phyloP scores from a whole-genome alignment of 371 early-diverging fungal genomes.

The Mortierella sp. region DNA sequence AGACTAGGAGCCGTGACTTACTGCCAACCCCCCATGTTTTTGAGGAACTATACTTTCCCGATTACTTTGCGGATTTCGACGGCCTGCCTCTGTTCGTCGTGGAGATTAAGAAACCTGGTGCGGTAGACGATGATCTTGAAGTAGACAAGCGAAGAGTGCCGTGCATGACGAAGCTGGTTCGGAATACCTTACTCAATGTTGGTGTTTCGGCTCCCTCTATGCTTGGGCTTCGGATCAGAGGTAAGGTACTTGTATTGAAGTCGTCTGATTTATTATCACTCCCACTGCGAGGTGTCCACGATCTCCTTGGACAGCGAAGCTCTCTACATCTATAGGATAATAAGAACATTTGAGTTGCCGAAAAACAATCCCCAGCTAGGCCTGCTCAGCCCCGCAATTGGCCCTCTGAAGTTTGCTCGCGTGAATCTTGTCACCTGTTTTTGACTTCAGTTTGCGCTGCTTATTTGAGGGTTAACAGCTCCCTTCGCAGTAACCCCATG shows the following conservation, averaged over 20 bases:
- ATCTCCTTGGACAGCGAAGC: constrained; percentile 3
- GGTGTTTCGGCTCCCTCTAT: not conserved
- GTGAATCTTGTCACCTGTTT: not conserved
- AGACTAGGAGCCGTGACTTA: not conserved
- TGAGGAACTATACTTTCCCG: constrained; percentile 4
- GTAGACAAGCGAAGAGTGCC: not conserved
- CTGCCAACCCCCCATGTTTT: not conserved
- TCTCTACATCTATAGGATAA: not conserved
- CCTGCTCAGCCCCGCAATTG: not conserved
- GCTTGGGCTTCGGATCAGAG: constrained; percentile 3
- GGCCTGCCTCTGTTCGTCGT: not conserved
- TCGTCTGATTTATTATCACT: not conserved
- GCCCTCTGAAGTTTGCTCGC: constrained; percentile 8
- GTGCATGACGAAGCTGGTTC: constrained; percentile 1
- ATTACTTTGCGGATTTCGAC: constrained; percentile 1
- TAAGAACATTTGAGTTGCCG: constrained; percentile 1
- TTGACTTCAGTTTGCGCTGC: too few relatives aligned
- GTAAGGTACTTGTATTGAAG: not conserved
- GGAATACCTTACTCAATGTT: not conserved
- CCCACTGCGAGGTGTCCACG: not conserved
- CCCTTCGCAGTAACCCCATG: too few relatives aligned
- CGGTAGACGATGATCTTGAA: not conserved
- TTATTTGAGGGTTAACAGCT: too few relatives aligned
- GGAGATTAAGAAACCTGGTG: not conserved
- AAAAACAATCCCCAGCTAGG: constrained; percentile 5